Evolutionary conservation across 208 protist species (phyloP).

Genomic region (Acanthamoeba polyphaga): DNA sequence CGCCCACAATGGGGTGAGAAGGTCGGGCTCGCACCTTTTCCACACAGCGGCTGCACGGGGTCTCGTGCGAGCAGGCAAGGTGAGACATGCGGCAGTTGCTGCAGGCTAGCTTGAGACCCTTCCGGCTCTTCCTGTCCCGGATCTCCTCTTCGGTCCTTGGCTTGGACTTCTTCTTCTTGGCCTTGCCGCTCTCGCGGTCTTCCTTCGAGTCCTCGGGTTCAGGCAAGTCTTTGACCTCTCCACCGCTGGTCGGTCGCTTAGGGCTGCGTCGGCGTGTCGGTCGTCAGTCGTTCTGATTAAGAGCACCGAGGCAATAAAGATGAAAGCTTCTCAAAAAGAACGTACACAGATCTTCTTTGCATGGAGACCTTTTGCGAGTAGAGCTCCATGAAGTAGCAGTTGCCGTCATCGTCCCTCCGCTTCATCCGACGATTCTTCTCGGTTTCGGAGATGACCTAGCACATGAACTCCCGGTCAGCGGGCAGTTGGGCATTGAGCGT

Average conservation of each 20-base stretch:
- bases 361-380: background rate
- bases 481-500: background rate
- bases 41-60: background rate
- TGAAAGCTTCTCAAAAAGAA: background rate
- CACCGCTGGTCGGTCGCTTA: background rate
- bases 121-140: background rate
- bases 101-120: slow-evolving; percentile 17
- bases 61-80: background rate
- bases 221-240: background rate
- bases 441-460: background rate
- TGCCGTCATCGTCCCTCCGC: background rate
- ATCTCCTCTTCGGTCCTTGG: background rate
- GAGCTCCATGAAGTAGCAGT: slow-evolving; percentile 5
- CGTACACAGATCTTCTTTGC: background rate
- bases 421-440: slow-evolving; percentile 4
- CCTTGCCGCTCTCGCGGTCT: background rate
- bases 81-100: slow-evolving; percentile 25
- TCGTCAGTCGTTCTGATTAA: background rate
- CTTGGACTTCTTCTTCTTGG: background rate
- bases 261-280: background rate
- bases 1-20: background rate
- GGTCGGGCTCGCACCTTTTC: background rate
- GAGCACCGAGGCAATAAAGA: background rate
- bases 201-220: background rate
- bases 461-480: background rate